Percentiles rank a stretch among this genome's conserved stretches.
Conservation (phyloP, 1,139 yeast genomes). For the Zhuliangozyma parablackwelliae region DNA sequence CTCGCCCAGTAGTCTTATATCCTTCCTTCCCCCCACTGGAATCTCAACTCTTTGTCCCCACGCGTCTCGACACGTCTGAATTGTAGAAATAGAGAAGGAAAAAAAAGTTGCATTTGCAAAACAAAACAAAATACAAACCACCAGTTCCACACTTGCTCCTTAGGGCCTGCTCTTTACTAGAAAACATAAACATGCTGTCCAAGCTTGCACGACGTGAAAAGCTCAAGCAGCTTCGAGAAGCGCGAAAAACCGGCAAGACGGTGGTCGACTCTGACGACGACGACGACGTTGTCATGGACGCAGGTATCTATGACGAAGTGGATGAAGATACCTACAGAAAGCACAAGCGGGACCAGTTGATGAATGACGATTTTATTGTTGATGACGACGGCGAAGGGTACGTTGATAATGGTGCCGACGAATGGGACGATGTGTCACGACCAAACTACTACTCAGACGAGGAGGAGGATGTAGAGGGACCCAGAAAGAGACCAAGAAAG, state of each 20-base stretch:
- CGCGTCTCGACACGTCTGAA: too few relatives aligned
- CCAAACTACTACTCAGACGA: slow-evolving; percentile 53
- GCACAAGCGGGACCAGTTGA: slow-evolving; percentile 72
- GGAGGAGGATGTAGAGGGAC: slow-evolving; percentile 27
- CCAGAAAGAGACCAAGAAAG: slow-evolving; percentile 26
- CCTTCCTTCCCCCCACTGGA: too few relatives aligned
- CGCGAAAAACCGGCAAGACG: slow-evolving; percentile 34
- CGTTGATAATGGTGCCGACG: slow-evolving; percentile 88
- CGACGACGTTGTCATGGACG: slow-evolving; percentile 32
- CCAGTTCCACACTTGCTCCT: too few relatives aligned
- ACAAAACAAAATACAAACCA: too few relatives aligned
- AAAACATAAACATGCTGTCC: slow-evolving; percentile 20
- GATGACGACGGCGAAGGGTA: slow-evolving; percentile 91
- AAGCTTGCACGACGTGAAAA: slow-evolving; percentile 29
- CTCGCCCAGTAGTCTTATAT: too few relatives aligned
- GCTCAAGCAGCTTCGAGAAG: slow-evolving; percentile 37
- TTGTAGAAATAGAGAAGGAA: too few relatives aligned
- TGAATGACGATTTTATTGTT: slow-evolving; percentile 89
- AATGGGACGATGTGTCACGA: slow-evolving; percentile 63
- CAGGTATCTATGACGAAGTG: slow-evolving; percentile 72
- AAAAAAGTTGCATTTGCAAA: too few relatives aligned
- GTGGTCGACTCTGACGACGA: slow-evolving; percentile 19
- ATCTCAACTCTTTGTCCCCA: too few relatives aligned
- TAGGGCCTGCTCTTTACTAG: background rate
- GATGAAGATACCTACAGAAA: slow-evolving; percentile 76